These are phyloP conservation scores for Termitomyces sp. DNA, from an alignment of 768 basidiomycete genomes.

Conservation along the genomic window DNA sequence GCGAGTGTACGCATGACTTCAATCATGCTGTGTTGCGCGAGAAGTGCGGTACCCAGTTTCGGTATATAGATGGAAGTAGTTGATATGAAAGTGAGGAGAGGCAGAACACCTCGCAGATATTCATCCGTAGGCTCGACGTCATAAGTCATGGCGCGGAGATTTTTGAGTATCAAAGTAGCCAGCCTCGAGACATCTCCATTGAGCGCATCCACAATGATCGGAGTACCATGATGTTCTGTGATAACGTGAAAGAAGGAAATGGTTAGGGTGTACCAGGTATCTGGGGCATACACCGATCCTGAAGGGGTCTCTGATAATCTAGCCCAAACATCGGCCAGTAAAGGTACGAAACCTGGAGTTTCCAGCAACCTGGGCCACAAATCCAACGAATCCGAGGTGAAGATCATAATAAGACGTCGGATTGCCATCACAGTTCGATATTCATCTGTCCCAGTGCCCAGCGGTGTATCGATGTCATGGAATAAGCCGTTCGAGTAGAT, in stretches of 20 bases:
- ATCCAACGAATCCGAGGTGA: neutral
- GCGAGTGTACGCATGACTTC: slow-evolving; percentile 5
- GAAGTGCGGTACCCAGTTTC: slow-evolving; percentile 1
- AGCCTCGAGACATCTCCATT: slow-evolving; percentile 1
- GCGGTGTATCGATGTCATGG: neutral
- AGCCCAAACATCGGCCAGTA: neutral
- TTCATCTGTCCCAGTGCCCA: neutral
- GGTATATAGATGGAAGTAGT: neutral
- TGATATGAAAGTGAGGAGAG: neutral
- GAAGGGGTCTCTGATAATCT: neutral
- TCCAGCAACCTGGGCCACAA: neutral
- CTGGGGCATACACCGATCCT: neutral
- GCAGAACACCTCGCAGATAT: neutral
- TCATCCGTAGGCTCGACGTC: neutral
- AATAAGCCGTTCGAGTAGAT: slow-evolving; percentile 2
- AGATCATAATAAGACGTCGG: neutral
- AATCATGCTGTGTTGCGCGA: slow-evolving; percentile 4
- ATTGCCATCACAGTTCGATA: slow-evolving; percentile 1
- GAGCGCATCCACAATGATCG: neutral
- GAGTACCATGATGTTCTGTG: neutral
- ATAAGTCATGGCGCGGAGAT: neutral
- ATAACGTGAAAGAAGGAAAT: neutral
- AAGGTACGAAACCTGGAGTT: neutral
- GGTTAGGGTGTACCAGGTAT: neutral
- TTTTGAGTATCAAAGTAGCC: neutral